These are phyloP conservation scores for Aulographum hederae DNA, from an alignment of 2,329 filamentous ascomycete genomes.

Conservation along the genomic window DNA sequence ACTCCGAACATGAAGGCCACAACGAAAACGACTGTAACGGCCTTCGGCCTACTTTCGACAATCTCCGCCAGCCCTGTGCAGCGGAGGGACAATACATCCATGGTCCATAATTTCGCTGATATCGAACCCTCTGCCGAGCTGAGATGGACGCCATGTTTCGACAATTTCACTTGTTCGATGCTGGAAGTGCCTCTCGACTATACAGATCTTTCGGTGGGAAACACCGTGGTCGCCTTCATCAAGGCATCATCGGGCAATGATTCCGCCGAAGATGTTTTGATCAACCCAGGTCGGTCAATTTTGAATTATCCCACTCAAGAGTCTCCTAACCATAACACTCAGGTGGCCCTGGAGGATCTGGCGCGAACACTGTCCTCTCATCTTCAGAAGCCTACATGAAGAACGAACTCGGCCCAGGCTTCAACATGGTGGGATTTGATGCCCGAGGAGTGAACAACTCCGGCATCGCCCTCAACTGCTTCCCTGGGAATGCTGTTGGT, in stretches of 20 bases:
- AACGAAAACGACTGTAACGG: constrained; percentile 9
- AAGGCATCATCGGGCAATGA: neutral
- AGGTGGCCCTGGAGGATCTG: constrained; percentile 1
- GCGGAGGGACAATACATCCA: neutral
- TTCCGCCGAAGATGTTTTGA: neutral
- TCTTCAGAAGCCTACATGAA: neutral
- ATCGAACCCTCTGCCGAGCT: neutral
- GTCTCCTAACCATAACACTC: neutral
- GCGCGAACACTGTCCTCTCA: neutral
- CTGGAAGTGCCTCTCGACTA: constrained; percentile 1
- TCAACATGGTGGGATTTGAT: constrained; percentile 13
- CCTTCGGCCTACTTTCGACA: constrained; percentile 1
- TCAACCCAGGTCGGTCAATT: neutral
- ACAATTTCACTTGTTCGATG: constrained; percentile 1
- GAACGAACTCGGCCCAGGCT: neutral
- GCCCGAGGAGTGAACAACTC: constrained; percentile 12
- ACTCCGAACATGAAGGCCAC: constrained; percentile 5
- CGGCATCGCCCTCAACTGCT: constrained; percentile 6
- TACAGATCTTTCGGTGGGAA: neutral
- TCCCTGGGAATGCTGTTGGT: constrained; percentile 6
- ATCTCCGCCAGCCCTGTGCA: neutral
- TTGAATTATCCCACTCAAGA: neutral
- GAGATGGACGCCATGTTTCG: constrained; percentile 1
- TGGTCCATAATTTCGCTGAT: neutral
- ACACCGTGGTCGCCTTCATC: neutral